phyloP scores from a whole-genome alignment of 257 asterid species.

The Solanum medicagineum region DNA sequence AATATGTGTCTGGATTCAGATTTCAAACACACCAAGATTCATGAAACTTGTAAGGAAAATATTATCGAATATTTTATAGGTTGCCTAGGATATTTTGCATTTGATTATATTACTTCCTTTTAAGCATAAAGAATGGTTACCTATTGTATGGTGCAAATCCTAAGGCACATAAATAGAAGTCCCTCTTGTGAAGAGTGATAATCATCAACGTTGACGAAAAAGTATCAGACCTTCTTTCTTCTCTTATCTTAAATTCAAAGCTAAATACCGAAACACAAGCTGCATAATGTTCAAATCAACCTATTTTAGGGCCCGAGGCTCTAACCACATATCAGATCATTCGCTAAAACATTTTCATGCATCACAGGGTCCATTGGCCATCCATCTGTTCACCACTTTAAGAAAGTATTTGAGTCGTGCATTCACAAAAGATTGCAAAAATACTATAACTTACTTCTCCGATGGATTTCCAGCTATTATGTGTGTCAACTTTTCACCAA shows the following conservation, averaged over 20 bases:
- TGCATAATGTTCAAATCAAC: neutral
- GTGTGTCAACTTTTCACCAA: slow-evolving; percentile 78
- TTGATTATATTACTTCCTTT: neutral
- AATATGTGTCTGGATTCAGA: neutral
- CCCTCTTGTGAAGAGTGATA: neutral
- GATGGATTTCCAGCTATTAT: slow-evolving; percentile 80
- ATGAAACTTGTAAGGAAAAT: neutral
- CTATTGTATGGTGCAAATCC: neutral
- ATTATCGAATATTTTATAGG: neutral
- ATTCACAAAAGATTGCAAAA: neutral
- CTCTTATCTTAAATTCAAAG: neutral
- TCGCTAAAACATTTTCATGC: neutral
- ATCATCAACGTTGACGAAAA: neutral
- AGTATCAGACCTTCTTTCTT: neutral
- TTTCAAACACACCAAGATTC: neutral
- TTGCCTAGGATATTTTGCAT: neutral
- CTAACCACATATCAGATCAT: neutral
- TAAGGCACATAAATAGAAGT: neutral
- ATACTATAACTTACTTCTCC: slow-evolving; percentile 44
- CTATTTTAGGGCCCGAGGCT: neutral
- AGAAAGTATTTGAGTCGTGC: neutral
- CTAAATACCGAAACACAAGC: neutral
- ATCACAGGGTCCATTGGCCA: neutral
- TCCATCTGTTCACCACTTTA: neutral
- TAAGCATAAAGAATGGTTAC: neutral